Percentiles rank a stretch among this genome's conserved stretches.
Conservation (phyloP, 306 rosid genomes). For the Prunus davidiana region DNA sequence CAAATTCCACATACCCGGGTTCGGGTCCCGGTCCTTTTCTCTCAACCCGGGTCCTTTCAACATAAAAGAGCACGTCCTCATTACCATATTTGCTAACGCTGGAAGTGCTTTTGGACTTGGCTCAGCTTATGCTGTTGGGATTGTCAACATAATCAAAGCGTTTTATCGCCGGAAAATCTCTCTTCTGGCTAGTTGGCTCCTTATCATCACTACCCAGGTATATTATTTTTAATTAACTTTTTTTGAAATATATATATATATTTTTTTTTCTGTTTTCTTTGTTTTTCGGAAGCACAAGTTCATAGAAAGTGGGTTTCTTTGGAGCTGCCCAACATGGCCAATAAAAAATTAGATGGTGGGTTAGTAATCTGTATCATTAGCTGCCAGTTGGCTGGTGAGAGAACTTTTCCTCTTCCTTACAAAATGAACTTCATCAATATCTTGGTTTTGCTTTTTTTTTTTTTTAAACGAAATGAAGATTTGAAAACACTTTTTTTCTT, state of each 20-base stretch:
- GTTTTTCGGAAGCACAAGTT: background rate
- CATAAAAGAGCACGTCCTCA: slow-evolving; percentile 72
- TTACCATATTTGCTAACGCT: slow-evolving; percentile 70
- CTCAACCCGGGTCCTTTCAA: slow-evolving; percentile 76
- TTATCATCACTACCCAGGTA: slow-evolving; percentile 66
- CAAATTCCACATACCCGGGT: slow-evolving; percentile 43
- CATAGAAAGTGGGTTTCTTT: background rate
- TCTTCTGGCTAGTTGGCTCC: slow-evolving; percentile 59
- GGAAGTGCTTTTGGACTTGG: slow-evolving; percentile 68
- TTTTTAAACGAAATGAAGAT: no score
- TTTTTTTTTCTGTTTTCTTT: background rate
- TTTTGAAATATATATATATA: no score
- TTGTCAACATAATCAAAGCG: slow-evolving; percentile 55
- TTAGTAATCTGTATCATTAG: background rate
- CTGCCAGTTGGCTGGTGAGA: background rate
- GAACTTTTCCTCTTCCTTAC: background rate
- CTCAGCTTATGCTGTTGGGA: slow-evolving; percentile 55
- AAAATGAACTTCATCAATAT: no score
- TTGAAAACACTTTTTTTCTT: no score
- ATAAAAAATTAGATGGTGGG: background rate
- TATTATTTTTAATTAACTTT: background rate
- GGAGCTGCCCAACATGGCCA: background rate
- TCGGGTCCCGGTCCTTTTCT: slow-evolving; percentile 32
- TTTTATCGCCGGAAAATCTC: slow-evolving; percentile 55
- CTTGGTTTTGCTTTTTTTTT: no score